A percentile compares a stretch with the other conserved stretches of the same genome.
Evolutionary conservation across 805 yeast genomes (phyloP).

Genomic region (Hanseniaspora meyeri): DNA sequence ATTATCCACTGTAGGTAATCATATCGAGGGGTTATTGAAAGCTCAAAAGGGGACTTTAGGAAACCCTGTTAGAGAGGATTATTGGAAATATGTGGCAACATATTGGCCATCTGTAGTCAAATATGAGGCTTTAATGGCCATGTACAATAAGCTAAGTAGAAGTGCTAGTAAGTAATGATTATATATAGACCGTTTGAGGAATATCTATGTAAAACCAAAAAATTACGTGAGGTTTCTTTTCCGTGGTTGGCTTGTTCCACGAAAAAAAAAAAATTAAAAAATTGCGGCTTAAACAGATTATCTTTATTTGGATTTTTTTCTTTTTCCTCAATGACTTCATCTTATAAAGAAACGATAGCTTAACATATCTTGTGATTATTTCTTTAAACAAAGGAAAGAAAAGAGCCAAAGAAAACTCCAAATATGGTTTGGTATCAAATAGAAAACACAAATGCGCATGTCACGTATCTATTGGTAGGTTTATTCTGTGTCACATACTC

Average conservation of each 20-base stretch:
- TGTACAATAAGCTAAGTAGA: conserved; percentile 51
- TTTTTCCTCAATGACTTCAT: not conserved
- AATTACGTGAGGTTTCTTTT: not conserved
- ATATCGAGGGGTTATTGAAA: conserved; percentile 32
- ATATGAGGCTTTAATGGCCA: conserved; percentile 55
- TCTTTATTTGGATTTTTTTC: not conserved
- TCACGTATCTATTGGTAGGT: conserved; percentile 80
- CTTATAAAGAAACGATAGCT: not conserved
- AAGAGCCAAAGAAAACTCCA: not conserved
- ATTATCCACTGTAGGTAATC: conserved; percentile 60
- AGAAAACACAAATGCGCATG: conserved; percentile 50
- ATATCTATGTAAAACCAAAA: too few relatives aligned
- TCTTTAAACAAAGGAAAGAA: not conserved
- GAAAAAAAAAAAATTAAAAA: too few relatives aligned
- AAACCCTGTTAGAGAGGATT: conserved; percentile 18
- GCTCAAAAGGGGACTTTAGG: conserved; percentile 25
- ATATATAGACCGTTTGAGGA: not conserved
- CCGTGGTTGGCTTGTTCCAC: too few relatives aligned
- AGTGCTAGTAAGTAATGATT: not conserved
- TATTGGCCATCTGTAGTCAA: conserved; percentile 86
- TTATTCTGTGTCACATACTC: conserved; percentile 71
- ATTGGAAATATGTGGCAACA: conserved; percentile 69
- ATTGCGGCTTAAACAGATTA: not conserved
- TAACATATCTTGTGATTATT: too few relatives aligned
- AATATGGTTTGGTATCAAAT: conserved; percentile 27